Evolutionary conservation across 306 rosid species (phyloP), one percentile per base, ranked within the genome.

Genomic region (Vigna hirtella): DNA sequence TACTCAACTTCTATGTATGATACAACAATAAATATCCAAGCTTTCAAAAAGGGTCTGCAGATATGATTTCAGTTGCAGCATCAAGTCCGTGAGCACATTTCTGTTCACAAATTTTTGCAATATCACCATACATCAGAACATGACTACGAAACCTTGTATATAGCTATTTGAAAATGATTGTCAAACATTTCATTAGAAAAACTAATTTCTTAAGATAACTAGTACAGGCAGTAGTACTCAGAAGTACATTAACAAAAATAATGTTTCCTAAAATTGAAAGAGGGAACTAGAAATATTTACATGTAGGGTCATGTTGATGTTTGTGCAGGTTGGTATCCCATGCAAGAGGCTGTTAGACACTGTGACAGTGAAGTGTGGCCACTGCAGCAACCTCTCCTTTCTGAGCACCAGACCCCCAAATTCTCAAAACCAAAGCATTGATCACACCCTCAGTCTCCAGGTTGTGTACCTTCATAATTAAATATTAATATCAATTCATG

Each of bases 281-380:
- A 63, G 26, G 47, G 70, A 4, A 64, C 28, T 64, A 17, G 28
- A 64, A 38, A 38, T 64, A 74, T 30, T 6, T 22, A 11, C 28
- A 32, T 71, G 71, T 28, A 20, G 30, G 59, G 47, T 71, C 52
- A 43, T 52, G 56, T 66, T 77, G 64, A 49, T 45, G 18, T n/a
- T 58, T 75, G 32, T 52, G 32, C 66, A 92, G 99, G 99, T 95
- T 85, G 99, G 97, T 15, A 88, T 95, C 36, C 99, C 99, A 87
- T 89, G 87, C 93, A 95, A 90, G 86, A 77, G 97, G 84, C 85
- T 87, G 74, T 34, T 93, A 84, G 99, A 93, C 77, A 93, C 99
- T 9, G 97, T 95, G 84, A 95, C 99, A 49, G 99, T 95, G 87
- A 95, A 95, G 83, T 95, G 99, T 69, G 99, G 99, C 9, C 98